Base-by-base conservation (phyloP, 2,329 filamentous ascomycete genomes). In the Epicoccum nigrum region DNA sequence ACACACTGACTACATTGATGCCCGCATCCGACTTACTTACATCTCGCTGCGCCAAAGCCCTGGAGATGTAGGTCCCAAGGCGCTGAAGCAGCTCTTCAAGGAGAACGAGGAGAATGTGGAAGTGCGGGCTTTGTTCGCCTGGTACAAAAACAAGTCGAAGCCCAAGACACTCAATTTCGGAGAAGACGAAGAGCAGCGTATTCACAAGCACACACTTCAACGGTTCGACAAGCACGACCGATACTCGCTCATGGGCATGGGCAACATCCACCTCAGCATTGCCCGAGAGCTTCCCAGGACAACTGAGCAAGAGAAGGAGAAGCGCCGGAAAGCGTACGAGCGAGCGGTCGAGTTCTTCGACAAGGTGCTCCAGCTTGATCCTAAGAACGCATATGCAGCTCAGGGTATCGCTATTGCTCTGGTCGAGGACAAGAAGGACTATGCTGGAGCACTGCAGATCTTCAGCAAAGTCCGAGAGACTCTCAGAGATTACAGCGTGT, bases 341-440 rank as follows among this genome's bases (percentile, higher is more conserved):
- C 92, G 93, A 61, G 92, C 94, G 0, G 92, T 97, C 9, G 95
- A 99, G 70, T 99, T 99, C 75, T 99, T 97, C 64, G 94, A 97
- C 71, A 99, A 99, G 76, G 93, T 93, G 4, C 79, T 99, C 17
- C 91, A 95, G 57, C 79, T 99, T n/a, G 94, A 99, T 67, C 86
- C 92, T 0, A 92, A 88, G 76, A 99, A 97, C 63, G 93, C 94
- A 0, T 96, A 96, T 71, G 95, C 95, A 7, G 94, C 94, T 2
- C 94, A 99, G 70, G 94, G 95, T 54, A 86, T 99, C 59, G 94
- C 90, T 12, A 97, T 99, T 68, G 92, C 93, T 7, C 80, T 99
- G 21, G 87, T 94, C 1, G 94, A 99, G 71, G 93, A 97, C 71
- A 94, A 89, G 77, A 97, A 94, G 73, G 92, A 97, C 65, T 87